These are phyloP conservation scores for Alternaria hordeiaustralica DNA, from an alignment of 2,329 filamentous ascomycete genomes.

Conservation along the genomic window DNA sequence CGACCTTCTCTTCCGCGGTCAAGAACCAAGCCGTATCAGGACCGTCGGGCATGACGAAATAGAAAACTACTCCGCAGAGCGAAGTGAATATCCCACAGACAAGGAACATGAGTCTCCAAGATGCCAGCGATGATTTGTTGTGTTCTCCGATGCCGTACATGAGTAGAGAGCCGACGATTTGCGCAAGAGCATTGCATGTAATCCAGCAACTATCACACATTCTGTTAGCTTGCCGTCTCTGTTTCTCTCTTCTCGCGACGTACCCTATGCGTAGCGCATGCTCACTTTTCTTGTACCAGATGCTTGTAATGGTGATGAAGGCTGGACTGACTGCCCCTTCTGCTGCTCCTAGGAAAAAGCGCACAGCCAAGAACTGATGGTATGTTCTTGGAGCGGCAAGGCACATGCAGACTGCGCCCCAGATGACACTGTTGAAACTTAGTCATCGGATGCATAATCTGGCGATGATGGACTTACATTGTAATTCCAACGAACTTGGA, in stretches of 20 bases:
- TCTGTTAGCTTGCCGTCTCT: too few relatives aligned
- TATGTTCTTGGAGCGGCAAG: too few relatives aligned
- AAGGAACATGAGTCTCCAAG: constrained; percentile 59
- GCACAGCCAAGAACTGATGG: constrained; percentile 15
- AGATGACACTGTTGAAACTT: constrained; percentile 19
- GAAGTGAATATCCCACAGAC: constrained; percentile 58
- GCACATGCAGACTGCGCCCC: constrained; percentile 45
- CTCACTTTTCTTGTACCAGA: constrained; percentile 39
- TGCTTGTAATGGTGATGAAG: constrained; percentile 55
- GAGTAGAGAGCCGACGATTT: constrained; percentile 55
- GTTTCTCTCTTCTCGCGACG: neutral
- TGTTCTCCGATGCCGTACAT: constrained; percentile 60
- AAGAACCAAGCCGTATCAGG: constrained; percentile 60
- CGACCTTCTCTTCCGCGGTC: constrained; percentile 51
- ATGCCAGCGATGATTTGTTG: constrained; percentile 44
- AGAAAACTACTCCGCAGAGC: constrained; percentile 54
- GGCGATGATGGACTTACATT: constrained; percentile 24
- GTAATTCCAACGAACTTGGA: constrained; percentile 59
- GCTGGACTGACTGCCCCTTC: constrained; percentile 56
- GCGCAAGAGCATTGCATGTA: constrained; percentile 53
- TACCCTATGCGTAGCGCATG: constrained; percentile 32
- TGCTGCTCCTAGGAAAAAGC: constrained; percentile 52
- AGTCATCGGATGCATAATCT: too few relatives aligned
- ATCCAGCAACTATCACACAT: too few relatives aligned
- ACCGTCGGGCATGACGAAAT: constrained; percentile 55